These are phyloP conservation scores for Abortiporus biennis DNA, from an alignment of 1,284 basidiomycete species.

Conservation along the genomic window DNA sequence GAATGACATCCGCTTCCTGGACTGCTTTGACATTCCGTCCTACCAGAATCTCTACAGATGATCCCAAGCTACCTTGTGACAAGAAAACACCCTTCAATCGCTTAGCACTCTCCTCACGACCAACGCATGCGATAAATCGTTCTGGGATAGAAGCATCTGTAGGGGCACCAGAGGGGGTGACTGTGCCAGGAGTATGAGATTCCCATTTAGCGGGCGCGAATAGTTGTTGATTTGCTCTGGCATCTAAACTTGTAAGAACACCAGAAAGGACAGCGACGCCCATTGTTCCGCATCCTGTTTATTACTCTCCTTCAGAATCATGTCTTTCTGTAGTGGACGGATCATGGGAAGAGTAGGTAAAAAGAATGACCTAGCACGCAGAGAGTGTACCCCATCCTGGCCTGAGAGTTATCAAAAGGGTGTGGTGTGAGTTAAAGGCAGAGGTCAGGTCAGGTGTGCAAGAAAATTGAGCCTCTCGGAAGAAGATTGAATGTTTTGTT, in stretches of 20 bases:
- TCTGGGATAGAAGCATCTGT: constrained; percentile 59
- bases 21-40: constrained; percentile 74
- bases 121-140: constrained; percentile 90
- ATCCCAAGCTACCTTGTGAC: constrained; percentile 48
- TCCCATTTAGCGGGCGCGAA: constrained; percentile 60
- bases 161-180: constrained; percentile 66
- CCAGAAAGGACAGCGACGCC: constrained; percentile 94
- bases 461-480: constrained; percentile 1
- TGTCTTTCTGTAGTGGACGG: background rate
- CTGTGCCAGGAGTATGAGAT: constrained; percentile 78
- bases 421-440: constrained; percentile 2
- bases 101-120: constrained; percentile 68
- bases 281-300: constrained; percentile 96
- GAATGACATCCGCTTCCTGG: constrained; percentile 73
- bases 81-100: constrained; percentile 66
- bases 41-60: constrained; percentile 64
- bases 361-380: constrained; percentile 45
- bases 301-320: constrained; percentile 6
- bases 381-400: constrained; percentile 57
- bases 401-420: constrained; percentile 10
- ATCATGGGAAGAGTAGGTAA: constrained; percentile 6
- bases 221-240: constrained; percentile 32
- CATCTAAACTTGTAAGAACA: constrained; percentile 69
- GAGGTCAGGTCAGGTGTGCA: background rate
- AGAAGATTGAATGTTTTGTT: constrained; percentile 2